Evolutionary conservation across 2,329 filamentous ascomycete genomes (phyloP).

Genomic region (Aspergillus ustus): DNA sequence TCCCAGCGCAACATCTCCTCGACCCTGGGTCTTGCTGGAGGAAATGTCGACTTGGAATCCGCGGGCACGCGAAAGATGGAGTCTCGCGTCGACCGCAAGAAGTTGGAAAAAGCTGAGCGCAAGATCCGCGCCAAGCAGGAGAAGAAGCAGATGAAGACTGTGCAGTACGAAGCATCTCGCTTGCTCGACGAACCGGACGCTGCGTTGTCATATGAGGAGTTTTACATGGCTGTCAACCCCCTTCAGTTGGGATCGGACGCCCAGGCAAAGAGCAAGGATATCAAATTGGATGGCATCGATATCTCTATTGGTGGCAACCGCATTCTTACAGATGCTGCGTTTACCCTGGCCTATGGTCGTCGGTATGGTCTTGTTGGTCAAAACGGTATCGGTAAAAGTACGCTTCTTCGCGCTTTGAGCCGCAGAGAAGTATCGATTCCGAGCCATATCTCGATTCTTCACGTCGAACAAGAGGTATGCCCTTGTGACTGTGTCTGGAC

Average conservation of each 20-base stretch:
- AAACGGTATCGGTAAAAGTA: constrained; percentile 98
- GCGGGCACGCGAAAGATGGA: constrained; percentile 93
- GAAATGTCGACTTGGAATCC: constrained; percentile 88
- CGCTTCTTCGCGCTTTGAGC: constrained; percentile 87
- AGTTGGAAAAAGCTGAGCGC: constrained; percentile 96
- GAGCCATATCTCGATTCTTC: constrained; percentile 96
- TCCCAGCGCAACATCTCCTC: constrained; percentile 95
- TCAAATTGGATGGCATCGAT: constrained; percentile 96
- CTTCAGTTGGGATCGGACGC: constrained; percentile 77
- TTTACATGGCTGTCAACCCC: constrained; percentile 99
- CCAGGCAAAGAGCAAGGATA: constrained; percentile 92
- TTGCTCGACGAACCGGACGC: constrained; percentile 82
- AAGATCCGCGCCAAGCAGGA: constrained; percentile 98
- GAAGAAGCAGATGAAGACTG: constrained; percentile 97
- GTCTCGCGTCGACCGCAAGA: constrained; percentile 97
- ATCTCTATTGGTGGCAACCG: constrained; percentile 87
- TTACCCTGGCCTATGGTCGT: constrained; percentile 89
- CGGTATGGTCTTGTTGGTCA: constrained; percentile 97
- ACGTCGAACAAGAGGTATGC: constrained; percentile 93
- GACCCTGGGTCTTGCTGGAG: constrained; percentile 83
- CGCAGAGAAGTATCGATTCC: constrained; percentile 93
- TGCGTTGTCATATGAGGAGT: constrained; percentile 94
- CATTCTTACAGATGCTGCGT: constrained; percentile 86
- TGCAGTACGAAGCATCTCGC: constrained; percentile 94
- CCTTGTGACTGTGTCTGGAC: constrained; percentile 23